Evolutionary conservation across 805 yeast genomes (phyloP), one percentile per base, ranked within the genome.

Genomic region (Starmerella gropengiesseri): DNA sequence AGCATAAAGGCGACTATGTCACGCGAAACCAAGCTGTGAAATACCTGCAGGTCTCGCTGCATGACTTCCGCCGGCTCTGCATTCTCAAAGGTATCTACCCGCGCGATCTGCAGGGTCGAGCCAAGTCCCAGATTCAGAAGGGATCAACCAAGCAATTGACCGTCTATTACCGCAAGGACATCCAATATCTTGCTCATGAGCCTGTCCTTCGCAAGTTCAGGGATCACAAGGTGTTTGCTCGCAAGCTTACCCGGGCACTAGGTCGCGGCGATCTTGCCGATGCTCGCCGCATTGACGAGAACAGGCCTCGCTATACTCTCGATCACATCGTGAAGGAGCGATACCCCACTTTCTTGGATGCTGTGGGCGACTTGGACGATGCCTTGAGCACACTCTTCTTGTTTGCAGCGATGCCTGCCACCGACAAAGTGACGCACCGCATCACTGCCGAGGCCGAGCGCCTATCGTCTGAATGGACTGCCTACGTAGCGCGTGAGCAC

Each of bases 51-150:
- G 81, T 91, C 22, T 81, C 96, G 2, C 70, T 91, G 38, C 96
- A 96, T 11, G 98, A 91, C 66, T 91, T 91, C 74, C 61, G 70
- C 67, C 77, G 98, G 58, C 72, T 91, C 59, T 91, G 98, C 72
- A 91, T 91, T 61, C 85, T 91, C 73, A 91, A 91, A 64, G 98
- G 98, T 40, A 87, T 91, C 51, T 91, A 85, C 60, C 98, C 98
- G 42, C 76, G 98, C 61, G 59, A 54, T 31, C 46, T 55, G 16
- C 96, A 86, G 60, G 97, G 97, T 36, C 71, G 87, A 55, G 85
- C 84, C 65, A 91, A 87, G 68, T 85, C 81, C 76, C 87, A 85
- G 71, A 95, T 96, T 47, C 89, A 86, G 65, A 91, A 85, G 65
- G 97, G 98, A 18, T 82, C 95, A n/a, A 84, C 96, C 7, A 94